phyloP scores from a whole-genome alignment of 352 stramenopile species.

The Plasmopara muralis region DNA sequence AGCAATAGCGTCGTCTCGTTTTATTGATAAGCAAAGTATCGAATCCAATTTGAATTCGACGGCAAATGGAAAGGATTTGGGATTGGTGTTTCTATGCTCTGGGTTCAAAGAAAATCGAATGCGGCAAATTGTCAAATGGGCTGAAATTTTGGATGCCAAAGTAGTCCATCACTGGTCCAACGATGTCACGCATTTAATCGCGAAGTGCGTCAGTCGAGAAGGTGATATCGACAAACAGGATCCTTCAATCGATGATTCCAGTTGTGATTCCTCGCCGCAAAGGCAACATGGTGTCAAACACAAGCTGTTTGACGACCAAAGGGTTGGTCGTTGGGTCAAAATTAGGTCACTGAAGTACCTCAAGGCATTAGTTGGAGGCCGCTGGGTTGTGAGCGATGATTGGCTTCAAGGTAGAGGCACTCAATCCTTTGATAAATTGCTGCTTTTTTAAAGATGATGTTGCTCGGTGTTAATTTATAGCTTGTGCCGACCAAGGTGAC shows the following conservation, averaged over 20 bases:
- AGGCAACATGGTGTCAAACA: conserved; percentile 30
- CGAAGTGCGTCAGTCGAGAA: conserved; percentile 58
- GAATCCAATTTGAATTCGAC: conserved; percentile 18
- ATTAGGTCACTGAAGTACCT: conserved; percentile 84
- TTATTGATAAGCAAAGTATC: conserved; percentile 4
- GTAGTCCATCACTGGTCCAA: conserved; percentile 47
- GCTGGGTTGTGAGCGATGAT: conserved; percentile 80
- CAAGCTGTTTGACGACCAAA: conserved; percentile 38
- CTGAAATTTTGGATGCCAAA: conserved; percentile 32
- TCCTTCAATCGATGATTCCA: conserved; percentile 15
- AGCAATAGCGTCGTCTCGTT: conserved; percentile 9
- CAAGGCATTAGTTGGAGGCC: conserved; percentile 66
- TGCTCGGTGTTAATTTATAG: conserved; percentile 20
- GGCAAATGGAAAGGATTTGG: conserved; percentile 15
- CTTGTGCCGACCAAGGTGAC: conserved; percentile 28
- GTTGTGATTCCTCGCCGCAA: conserved; percentile 13
- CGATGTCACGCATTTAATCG: conserved; percentile 76
- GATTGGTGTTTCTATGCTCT: conserved; percentile 54
- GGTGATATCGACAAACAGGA: conserved; percentile 20
- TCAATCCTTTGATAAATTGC: neutral
- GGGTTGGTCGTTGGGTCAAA: conserved; percentile 63
- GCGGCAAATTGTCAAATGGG: conserved; percentile 41
- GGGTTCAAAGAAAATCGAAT: conserved; percentile 40
- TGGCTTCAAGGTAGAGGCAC: conserved; percentile 54
- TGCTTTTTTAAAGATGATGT: conserved; percentile 5